These are phyloP conservation scores for Linum lewisii DNA, from an alignment of 345 rosid species.

Conservation along the genomic window DNA sequence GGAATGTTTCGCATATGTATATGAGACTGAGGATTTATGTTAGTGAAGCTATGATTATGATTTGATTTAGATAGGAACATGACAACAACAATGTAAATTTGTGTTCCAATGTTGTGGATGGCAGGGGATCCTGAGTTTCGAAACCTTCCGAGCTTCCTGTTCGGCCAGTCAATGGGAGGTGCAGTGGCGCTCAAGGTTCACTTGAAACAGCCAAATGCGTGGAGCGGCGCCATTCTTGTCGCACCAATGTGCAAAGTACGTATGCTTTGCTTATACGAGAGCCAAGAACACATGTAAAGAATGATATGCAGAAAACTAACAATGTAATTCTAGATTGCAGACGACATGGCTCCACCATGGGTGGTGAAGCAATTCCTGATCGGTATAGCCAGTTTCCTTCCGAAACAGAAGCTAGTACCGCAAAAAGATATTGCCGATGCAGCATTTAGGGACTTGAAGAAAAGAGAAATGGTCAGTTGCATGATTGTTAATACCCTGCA, in stretches of 20 bases:
- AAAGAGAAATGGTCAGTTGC: constrained; percentile 64
- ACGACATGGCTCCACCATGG: constrained; percentile 54
- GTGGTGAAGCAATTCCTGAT: constrained; percentile 41
- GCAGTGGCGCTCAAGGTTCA: constrained; percentile 78
- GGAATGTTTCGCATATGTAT: too few relatives aligned
- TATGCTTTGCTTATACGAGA: background rate
- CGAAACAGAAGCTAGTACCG: constrained; percentile 83
- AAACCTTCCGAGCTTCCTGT: constrained; percentile 58
- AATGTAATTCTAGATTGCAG: constrained; percentile 59
- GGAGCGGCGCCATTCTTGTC: constrained; percentile 86
- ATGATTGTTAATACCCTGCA: too few relatives aligned
- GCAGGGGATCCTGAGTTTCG: constrained; percentile 59
- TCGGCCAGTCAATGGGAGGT: constrained; percentile 99
- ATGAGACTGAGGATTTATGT: too few relatives aligned
- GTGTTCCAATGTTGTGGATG: constrained; percentile 4
- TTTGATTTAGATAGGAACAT: too few relatives aligned
- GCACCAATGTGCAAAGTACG: constrained; percentile 97
- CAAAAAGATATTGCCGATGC: constrained; percentile 56
- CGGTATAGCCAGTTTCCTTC: constrained; percentile 43
- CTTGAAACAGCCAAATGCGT: constrained; percentile 57
- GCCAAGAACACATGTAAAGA: background rate
- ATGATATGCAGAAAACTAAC: constrained; percentile 19
- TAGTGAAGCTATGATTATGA: too few relatives aligned
- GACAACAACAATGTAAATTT: too few relatives aligned
- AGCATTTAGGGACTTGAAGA: constrained; percentile 56